A percentile compares a stretch with the other conserved stretches of the same genome.
Conservation (phyloP, 108 stramenopile genomes). For the Aurantiochytrium sp. region DNA sequence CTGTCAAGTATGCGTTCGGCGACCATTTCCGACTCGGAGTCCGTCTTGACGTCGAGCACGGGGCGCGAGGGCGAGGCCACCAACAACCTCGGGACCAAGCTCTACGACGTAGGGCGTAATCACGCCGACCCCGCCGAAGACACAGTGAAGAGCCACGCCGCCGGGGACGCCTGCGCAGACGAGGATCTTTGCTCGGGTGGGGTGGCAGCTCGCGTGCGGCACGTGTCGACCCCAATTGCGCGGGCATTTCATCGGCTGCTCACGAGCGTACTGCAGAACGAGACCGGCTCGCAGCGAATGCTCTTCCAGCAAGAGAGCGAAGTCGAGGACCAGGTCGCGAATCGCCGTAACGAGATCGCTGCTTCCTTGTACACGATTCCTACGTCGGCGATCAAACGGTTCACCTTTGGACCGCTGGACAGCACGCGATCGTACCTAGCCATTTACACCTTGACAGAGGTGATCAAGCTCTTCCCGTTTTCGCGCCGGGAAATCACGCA, state of each 20-base stretch:
- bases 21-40: neutral
- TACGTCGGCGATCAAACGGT: neutral
- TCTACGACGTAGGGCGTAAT: neutral
- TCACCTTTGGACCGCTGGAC: neutral
- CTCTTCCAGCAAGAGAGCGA: neutral
- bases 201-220: neutral
- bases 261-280: neutral
- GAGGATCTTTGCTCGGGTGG: too few relatives aligned
- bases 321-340: neutral
- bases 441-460: neutral
- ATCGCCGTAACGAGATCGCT: neutral
- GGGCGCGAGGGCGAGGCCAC: neutral
- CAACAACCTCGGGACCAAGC: neutral
- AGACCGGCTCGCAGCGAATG: neutral
- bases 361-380: neutral
- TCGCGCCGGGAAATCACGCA: neutral
- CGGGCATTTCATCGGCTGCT: neutral
- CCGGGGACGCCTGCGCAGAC: too few relatives aligned
- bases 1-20: neutral
- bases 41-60: neutral
- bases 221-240: neutral
- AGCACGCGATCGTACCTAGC: neutral
- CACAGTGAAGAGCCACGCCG: neutral
- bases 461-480: constrained; percentile 20
- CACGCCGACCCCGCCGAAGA: neutral